phyloP scores from a whole-genome alignment of 257 asterid genomes.

The Vinca minor region DNA sequence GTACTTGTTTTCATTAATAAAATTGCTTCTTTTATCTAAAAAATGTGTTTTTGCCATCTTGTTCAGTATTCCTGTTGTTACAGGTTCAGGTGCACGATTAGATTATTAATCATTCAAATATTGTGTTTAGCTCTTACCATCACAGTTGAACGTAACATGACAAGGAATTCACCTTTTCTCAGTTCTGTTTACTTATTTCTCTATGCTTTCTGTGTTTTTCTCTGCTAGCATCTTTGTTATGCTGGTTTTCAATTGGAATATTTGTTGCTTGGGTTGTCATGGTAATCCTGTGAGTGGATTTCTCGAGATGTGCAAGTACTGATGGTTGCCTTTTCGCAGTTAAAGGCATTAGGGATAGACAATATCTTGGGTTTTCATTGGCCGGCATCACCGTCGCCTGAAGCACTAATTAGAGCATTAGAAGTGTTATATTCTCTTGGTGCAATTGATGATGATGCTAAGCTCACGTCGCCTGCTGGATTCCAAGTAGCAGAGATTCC shows the following conservation, averaged over 20 bases:
- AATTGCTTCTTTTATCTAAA: not conserved
- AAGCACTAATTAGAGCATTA: slow-evolving; percentile 90
- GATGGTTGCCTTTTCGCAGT: slow-evolving; percentile 33
- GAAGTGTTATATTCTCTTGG: slow-evolving; percentile 91
- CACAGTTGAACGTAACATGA: not conserved
- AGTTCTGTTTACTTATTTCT: slow-evolving; percentile 1
- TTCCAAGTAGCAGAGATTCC: slow-evolving; percentile 97
- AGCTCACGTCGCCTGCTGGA: slow-evolving; percentile 84
- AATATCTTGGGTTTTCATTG: slow-evolving; percentile 92
- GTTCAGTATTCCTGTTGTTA: not conserved
- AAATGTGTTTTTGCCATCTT: not conserved
- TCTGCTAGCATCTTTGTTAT: not conserved
- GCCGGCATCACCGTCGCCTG: slow-evolving; percentile 96
- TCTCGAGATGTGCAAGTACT: slow-evolving; percentile 4
- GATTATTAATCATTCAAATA: not conserved
- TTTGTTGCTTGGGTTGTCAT: too few relatives aligned
- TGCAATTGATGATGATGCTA: slow-evolving; percentile 84
- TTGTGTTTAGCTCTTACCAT: not conserved
- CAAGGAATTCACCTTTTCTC: not conserved
- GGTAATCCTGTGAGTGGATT: not conserved
- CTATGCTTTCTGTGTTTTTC: not conserved
- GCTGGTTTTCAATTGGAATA: not conserved
- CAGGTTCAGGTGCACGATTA: not conserved
- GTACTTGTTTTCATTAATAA: not conserved
- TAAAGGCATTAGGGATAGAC: slow-evolving; percentile 89